These are phyloP conservation scores for Cronartium ribicola DNA, from an alignment of 1,284 basidiomycete genomes.

Conservation along the genomic window DNA sequence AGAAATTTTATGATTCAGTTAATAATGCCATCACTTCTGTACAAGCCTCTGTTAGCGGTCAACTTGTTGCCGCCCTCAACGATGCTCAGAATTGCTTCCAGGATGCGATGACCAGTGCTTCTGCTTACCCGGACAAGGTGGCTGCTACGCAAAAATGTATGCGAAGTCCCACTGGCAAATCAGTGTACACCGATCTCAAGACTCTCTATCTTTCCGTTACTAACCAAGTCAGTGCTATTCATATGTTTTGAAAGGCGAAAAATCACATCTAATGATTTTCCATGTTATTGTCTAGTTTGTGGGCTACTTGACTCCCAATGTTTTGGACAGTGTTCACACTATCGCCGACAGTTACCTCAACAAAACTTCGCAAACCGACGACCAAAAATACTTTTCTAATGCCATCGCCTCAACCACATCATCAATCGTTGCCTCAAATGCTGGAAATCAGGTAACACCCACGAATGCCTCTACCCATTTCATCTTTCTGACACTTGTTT, in stretches of 20 bases:
- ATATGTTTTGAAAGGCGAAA: background rate
- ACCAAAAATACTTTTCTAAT: constrained; percentile 19
- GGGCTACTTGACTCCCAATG: constrained; percentile 34
- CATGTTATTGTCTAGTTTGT: constrained; percentile 26
- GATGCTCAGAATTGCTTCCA: constrained; percentile 38
- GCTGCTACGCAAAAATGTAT: constrained; percentile 28
- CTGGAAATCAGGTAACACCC: constrained; percentile 27
- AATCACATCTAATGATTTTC: background rate
- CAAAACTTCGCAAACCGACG: background rate
- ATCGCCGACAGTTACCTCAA: constrained; percentile 36
- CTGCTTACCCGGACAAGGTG: constrained; percentile 20
- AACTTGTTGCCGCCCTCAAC: constrained; percentile 32
- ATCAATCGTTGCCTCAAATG: constrained; percentile 35
- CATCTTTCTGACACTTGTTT: background rate
- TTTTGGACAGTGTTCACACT: constrained; percentile 32
- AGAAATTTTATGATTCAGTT: constrained; percentile 36
- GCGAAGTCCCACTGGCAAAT: constrained; percentile 4
- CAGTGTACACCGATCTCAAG: constrained; percentile 36
- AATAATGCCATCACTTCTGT: constrained; percentile 40
- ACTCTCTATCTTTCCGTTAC: constrained; percentile 34
- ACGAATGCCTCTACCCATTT: background rate
- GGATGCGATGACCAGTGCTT: constrained; percentile 15
- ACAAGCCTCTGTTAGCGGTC: constrained; percentile 19
- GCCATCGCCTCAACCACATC: constrained; percentile 23
- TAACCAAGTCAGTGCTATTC: constrained; percentile 19